phyloP scores from a whole-genome alignment of 345 rosid genomes.

The Citrus medica region DNA sequence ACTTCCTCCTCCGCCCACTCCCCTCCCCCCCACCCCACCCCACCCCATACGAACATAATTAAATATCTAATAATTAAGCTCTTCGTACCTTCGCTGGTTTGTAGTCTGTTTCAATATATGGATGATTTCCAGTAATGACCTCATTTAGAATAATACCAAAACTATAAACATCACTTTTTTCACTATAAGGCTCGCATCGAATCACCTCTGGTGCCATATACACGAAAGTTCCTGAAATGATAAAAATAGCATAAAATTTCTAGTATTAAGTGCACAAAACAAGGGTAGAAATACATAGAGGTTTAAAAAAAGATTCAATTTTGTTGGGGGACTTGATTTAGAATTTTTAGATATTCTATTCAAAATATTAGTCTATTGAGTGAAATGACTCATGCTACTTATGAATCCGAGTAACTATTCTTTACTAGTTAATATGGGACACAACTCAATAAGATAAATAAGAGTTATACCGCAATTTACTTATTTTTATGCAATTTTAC shows the following conservation, averaged over 20 bases:
- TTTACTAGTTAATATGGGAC: accelerated
- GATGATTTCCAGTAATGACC: conserved; percentile 45
- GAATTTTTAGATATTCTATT: too few species aligned
- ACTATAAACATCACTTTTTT: conserved; percentile 60
- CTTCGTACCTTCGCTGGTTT: conserved; percentile 43
- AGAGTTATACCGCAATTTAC: too few species aligned
- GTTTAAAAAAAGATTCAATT: too few species aligned
- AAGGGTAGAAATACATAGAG: background rate
- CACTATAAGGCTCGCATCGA: conserved; percentile 51
- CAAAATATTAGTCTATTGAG: too few species aligned
- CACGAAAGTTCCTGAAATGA: conserved; percentile 43
- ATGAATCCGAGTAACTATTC: accelerated
- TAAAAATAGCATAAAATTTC: too few species aligned
- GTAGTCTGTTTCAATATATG: conserved; percentile 36
- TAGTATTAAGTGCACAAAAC: background rate
- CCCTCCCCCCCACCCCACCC: too few species aligned
- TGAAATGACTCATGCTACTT: too few species aligned
- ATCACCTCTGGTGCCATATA: conserved; percentile 72
- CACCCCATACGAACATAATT: too few species aligned
- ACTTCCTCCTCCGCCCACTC: too few species aligned
- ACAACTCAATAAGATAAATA: too few species aligned
- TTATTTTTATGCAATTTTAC: too few species aligned
- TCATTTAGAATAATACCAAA: conserved; percentile 52
- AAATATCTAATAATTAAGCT: background rate
- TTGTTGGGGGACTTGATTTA: too few species aligned